These are phyloP conservation scores for Heliocybe sulcata DNA, from an alignment of 1,284 basidiomycete genomes.

Conservation along the genomic window DNA sequence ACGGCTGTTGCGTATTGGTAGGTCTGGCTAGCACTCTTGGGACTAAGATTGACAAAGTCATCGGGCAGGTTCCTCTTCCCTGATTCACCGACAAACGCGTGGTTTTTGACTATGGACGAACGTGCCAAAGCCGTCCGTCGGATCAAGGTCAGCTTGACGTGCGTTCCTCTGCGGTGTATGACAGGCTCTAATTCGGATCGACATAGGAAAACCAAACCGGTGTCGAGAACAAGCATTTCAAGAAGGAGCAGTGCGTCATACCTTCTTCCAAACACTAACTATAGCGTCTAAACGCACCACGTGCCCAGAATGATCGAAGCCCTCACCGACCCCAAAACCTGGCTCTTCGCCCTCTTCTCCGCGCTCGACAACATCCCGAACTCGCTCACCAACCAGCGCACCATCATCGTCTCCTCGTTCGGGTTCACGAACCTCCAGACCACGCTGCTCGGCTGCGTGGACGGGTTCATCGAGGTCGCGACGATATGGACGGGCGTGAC, in stretches of 20 bases:
- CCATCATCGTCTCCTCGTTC: conserved; percentile 63
- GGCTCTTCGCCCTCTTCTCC: conserved; percentile 62
- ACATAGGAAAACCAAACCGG: conserved; percentile 28
- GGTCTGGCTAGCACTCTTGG: background rate
- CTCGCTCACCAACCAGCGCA: conserved; percentile 63
- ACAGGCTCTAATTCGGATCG: background rate
- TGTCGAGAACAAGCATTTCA: conserved; percentile 32
- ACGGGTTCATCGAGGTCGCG: conserved; percentile 60
- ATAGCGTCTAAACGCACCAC: background rate
- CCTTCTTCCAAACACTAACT: background rate
- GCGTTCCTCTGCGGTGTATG: background rate
- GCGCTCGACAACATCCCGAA: conserved; percentile 61
- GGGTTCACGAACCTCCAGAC: conserved; percentile 62
- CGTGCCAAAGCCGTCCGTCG: conserved; percentile 58
- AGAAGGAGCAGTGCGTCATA: conserved; percentile 31
- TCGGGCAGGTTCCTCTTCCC: conserved; percentile 56
- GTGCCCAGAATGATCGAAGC: conserved; percentile 64
- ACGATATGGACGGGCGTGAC: conserved; percentile 55
- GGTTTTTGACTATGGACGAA: conserved; percentile 60
- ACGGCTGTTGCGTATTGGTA: conserved; percentile 50
- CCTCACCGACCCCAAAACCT: conserved; percentile 60
- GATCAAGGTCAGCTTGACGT: conserved; percentile 45
- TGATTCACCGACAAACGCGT: conserved; percentile 61
- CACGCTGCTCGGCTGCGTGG: conserved; percentile 63
- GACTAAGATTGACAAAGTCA: background rate